Evolutionary conservation across 2,329 filamentous ascomycete genomes (phyloP).

Genomic region (Trichoderma lentiforme): DNA sequence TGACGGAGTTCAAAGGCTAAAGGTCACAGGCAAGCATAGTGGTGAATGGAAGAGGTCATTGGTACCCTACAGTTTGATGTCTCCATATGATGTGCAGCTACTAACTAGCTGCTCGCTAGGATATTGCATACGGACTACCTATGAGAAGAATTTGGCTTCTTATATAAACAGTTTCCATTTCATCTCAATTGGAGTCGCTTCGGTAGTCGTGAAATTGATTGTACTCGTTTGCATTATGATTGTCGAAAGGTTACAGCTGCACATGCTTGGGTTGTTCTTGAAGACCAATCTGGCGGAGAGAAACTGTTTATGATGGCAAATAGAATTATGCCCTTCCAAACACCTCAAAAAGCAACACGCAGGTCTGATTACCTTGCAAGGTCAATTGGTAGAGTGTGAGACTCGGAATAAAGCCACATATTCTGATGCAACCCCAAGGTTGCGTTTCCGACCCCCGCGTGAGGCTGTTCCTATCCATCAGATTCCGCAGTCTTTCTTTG

Average conservation of each 20-base stretch:
- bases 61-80: neutral
- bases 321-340: neutral
- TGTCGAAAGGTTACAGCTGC: neutral
- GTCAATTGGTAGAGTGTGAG: conserved; percentile 61
- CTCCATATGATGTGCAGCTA: neutral
- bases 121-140: neutral
- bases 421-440: conserved; percentile 45
- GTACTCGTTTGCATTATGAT: neutral
- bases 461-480: conserved; percentile 37
- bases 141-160: neutral
- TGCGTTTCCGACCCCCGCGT: conserved; percentile 52
- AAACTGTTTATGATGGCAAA: neutral
- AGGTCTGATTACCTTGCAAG: conserved; percentile 32
- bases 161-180: neutral
- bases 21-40: neutral
- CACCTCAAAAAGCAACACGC: too few relatives aligned
- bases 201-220: too few relatives aligned
- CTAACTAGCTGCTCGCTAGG: too few relatives aligned
- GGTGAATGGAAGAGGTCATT: neutral
- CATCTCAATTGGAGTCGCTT: too few relatives aligned
- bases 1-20: neutral
- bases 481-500: neutral
- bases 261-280: neutral
- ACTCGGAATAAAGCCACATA: conserved; percentile 49
- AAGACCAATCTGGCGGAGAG: too few relatives aligned